Evolutionary conservation across 1,139 yeast genomes (phyloP).

Genomic region (Petasospora rhodanensis): DNA sequence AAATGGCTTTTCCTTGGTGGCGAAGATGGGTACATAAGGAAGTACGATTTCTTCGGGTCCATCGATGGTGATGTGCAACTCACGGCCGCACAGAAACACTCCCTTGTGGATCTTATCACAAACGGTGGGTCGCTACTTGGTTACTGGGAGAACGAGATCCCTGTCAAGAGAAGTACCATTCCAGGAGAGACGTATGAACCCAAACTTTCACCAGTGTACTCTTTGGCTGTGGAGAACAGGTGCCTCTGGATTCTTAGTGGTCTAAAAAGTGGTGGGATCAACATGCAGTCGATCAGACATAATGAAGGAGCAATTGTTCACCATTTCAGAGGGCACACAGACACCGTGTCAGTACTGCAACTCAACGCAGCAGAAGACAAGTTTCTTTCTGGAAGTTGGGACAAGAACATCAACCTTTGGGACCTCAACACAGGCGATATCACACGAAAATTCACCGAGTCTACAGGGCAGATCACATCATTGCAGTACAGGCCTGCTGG

Average conservation of each 20-base stretch:
- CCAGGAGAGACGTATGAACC: conserved; percentile 54
- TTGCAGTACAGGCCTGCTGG: conserved; percentile 77
- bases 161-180: conserved; percentile 38
- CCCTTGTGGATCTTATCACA: conserved; percentile 77
- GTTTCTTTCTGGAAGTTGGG: conserved; percentile 89
- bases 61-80: conserved; percentile 86
- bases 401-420: conserved; percentile 74
- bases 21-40: conserved; percentile 89
- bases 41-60: conserved; percentile 80
- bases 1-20: conserved; percentile 94
- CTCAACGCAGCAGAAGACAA: conserved; percentile 47
- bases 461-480: conserved; percentile 76
- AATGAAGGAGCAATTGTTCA: conserved; percentile 81
- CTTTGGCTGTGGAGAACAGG: conserved; percentile 77
- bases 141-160: conserved; percentile 97
- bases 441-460: conserved; percentile 41
- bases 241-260: conserved; percentile 88
- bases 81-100: conserved; percentile 89
- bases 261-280: conserved; percentile 77
- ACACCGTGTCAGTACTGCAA: conserved; percentile 68
- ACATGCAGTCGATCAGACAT: conserved; percentile 76
- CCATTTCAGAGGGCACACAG: conserved; percentile 66
- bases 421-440: conserved; percentile 74
- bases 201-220: conserved; percentile 74
- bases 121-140: conserved; percentile 79